phyloP scores from a whole-genome alignment of 2,329 filamentous ascomycete genomes.

The Parastagonospora nodorum region DNA sequence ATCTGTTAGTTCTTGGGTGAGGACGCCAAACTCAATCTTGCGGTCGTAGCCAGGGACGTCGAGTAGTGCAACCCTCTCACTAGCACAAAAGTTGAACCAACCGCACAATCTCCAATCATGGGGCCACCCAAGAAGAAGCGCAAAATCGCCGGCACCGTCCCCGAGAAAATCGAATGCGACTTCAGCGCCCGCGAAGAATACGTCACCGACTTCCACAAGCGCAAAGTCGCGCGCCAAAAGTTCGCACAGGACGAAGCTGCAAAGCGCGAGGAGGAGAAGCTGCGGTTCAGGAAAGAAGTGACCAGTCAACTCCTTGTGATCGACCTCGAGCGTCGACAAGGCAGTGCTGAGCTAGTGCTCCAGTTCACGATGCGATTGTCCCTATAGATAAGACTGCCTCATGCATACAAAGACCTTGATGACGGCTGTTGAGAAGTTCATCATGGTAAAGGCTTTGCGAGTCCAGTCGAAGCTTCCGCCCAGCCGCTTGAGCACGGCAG shows the following conservation, averaged over 20 bases:
- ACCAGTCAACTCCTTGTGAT: slow-evolving; percentile 85
- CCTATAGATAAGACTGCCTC: slow-evolving; percentile 90
- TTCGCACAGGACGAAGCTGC: slow-evolving; percentile 81
- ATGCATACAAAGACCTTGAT: slow-evolving; percentile 91
- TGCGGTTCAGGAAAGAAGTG: slow-evolving; percentile 78
- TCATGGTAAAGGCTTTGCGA: slow-evolving; percentile 90
- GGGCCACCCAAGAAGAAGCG: slow-evolving; percentile 40
- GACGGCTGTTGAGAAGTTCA: slow-evolving; percentile 80
- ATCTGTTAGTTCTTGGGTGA: slow-evolving; percentile 81
- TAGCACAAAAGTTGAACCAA: slow-evolving; percentile 38
- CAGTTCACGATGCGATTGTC: slow-evolving; percentile 94
- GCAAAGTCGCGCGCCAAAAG: slow-evolving; percentile 84
- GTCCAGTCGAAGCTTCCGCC: slow-evolving; percentile 94
- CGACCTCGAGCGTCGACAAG: slow-evolving; percentile 90
- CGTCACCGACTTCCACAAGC: slow-evolving; percentile 95
- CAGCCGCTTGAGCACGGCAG: slow-evolving; percentile 79
- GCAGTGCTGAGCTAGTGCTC: slow-evolving; percentile 91
- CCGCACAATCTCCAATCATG: slow-evolving; percentile 3
- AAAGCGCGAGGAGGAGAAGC: slow-evolving; percentile 77
- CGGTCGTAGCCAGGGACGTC: slow-evolving; percentile 94
- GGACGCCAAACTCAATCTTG: slow-evolving; percentile 93
- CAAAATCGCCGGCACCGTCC: slow-evolving; percentile 48
- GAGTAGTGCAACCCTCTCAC: slow-evolving; percentile 57
- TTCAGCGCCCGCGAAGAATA: slow-evolving; percentile 79
- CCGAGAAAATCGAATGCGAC: slow-evolving; percentile 89